Percentiles rank a stretch among this genome's conserved stretches.
Evolutionary conservation across 164 flowering plant genomes (phyloP).

Genomic region (Magnolia sinica): DNA sequence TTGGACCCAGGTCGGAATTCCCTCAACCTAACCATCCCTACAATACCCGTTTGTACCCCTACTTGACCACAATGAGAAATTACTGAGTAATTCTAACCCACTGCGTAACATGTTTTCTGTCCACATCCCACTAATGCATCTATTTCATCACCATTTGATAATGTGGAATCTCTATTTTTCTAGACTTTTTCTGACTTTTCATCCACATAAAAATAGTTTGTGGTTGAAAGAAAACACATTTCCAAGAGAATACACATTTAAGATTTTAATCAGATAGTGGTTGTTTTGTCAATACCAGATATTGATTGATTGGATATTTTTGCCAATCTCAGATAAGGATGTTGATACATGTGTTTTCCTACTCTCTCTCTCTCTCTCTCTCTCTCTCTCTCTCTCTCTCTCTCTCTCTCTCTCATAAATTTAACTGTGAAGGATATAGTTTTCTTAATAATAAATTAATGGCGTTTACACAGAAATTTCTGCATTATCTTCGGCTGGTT

Average conservation of each 20-base stretch:
- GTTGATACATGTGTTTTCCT: neutral
- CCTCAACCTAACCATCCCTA: neutral
- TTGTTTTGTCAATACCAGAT: neutral
- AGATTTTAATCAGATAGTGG: neutral
- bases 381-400: slow-evolving; percentile 10
- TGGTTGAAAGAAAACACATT: neutral
- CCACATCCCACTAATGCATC: neutral
- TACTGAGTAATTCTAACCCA: neutral
- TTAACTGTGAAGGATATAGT: neutral
- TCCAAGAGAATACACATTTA: neutral
- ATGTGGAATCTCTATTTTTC: neutral
- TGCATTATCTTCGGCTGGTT: slow-evolving; percentile 15
- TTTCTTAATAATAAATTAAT: neutral
- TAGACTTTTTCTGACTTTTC: no score
- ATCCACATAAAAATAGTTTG: neutral
- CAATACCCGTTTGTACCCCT: neutral
- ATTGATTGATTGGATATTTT: neutral
- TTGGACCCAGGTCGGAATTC: neutral
- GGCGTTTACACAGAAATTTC: slow-evolving; percentile 7
- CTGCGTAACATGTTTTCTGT: neutral
- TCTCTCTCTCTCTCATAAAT: slow-evolving; percentile 3
- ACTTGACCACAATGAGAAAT: no score
- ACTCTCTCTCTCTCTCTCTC: slow-evolving; percentile 15
- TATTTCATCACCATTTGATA: neutral
- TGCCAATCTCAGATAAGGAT: no score